Conservation (phyloP, 2,329 filamentous ascomycete genomes). For the Colletotrichum gloeosporioides region DNA sequence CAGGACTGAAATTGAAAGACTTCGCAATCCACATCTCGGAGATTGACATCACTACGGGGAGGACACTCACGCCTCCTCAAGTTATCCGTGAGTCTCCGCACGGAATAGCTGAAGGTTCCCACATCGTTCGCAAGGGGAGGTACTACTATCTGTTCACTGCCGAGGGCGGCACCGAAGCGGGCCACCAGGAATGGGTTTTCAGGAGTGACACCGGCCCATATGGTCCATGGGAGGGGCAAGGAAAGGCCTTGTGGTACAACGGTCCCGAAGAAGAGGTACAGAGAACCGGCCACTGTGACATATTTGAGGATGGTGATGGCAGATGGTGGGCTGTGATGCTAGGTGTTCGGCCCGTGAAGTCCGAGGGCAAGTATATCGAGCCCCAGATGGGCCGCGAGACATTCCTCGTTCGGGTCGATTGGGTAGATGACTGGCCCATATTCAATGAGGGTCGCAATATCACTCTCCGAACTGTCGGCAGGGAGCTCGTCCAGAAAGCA, state of each 20-base stretch:
- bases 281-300: conserved; percentile 54
- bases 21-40: conserved; percentile 55
- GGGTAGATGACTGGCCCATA: conserved; percentile 57
- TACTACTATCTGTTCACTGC: conserved; percentile 47
- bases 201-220: conserved; percentile 47
- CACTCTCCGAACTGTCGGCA: conserved; percentile 38
- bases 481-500: conserved; percentile 25
- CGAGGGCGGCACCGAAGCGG: conserved; percentile 48
- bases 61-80: conserved; percentile 39
- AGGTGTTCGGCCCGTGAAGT: conserved; percentile 44
- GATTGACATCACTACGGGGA: conserved; percentile 46
- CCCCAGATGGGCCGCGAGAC: conserved; percentile 53
- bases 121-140: conserved; percentile 37
- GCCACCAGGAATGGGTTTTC: conserved; percentile 58
- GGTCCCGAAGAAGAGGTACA: conserved; percentile 52
- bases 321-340: conserved; percentile 55
- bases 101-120: conserved; percentile 48
- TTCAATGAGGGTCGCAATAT: conserved; percentile 53
- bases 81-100: conserved; percentile 41
- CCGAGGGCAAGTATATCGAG: conserved; percentile 33
- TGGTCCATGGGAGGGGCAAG: conserved; percentile 55
- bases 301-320: conserved; percentile 49
- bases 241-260: conserved; percentile 51
- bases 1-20: conserved; percentile 49
- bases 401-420: conserved; percentile 54